phyloP scores from a whole-genome alignment of 805 yeast genomes.

The Starmera pachycereana region DNA sequence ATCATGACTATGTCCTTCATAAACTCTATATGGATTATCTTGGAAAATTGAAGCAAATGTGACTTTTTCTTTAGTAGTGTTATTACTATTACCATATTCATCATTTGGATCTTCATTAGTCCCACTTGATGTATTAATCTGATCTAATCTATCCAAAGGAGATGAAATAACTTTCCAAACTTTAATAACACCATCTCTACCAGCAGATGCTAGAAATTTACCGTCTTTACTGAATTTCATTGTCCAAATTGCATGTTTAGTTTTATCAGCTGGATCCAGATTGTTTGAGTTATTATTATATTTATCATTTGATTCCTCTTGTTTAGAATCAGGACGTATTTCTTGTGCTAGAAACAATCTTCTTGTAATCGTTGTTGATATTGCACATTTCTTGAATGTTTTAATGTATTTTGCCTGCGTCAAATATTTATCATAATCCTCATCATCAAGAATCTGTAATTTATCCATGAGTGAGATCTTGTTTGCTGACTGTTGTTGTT shows the following conservation, averaged over 20 bases:
- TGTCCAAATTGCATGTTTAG: slow-evolving; percentile 49
- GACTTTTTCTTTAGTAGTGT: slow-evolving; percentile 5
- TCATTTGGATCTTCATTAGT: neutral
- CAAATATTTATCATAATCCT: slow-evolving; percentile 31
- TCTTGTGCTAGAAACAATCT: slow-evolving; percentile 62
- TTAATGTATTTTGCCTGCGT: slow-evolving; percentile 47
- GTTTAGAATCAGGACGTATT: slow-evolving; percentile 21
- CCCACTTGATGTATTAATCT: neutral
- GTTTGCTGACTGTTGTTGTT: neutral
- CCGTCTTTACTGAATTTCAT: slow-evolving; percentile 74
- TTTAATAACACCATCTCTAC: slow-evolving; percentile 57
- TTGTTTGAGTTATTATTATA: neutral
- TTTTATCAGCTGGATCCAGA: slow-evolving; percentile 5
- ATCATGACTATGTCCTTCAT: slow-evolving; percentile 59
- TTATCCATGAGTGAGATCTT: neutral
- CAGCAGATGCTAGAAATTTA: slow-evolving; percentile 73
- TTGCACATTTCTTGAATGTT: slow-evolving; percentile 34
- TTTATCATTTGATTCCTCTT: neutral
- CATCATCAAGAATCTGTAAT: slow-evolving; percentile 18
- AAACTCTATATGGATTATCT: slow-evolving; percentile 48
- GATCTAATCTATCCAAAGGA: slow-evolving; percentile 53
- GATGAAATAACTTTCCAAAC: slow-evolving; percentile 77
- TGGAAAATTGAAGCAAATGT: slow-evolving; percentile 72
- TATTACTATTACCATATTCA: neutral
- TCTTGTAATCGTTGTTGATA: slow-evolving; percentile 35